Evolutionary conservation across 768 basidiomycete species (phyloP).

Genomic region (Lactifluus echinatus): DNA sequence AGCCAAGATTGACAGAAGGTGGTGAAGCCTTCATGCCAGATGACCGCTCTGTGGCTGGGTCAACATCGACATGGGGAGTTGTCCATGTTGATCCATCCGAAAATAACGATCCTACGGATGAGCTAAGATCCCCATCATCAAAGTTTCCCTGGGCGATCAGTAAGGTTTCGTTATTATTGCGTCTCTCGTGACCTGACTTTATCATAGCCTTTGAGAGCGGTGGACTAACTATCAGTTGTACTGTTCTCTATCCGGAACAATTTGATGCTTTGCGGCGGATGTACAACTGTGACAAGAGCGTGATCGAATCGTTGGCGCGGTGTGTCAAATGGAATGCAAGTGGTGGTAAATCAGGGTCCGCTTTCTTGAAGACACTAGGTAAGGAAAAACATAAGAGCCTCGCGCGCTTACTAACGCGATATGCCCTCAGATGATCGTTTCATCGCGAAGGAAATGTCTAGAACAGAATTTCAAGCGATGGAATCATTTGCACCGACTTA

Average conservation of each 20-base stretch:
- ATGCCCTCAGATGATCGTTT: constrained; percentile 81
- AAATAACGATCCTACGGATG: constrained; percentile 62
- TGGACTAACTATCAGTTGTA: constrained; percentile 84
- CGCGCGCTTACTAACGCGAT: background rate
- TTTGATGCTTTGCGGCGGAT: constrained; percentile 89
- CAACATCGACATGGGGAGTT: constrained; percentile 87
- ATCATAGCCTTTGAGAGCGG: constrained; percentile 79
- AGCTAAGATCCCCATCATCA: constrained; percentile 64
- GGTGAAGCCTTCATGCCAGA: constrained; percentile 91
- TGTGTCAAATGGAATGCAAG: constrained; percentile 95
- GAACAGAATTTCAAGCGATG: constrained; percentile 87
- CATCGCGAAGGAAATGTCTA: constrained; percentile 94
- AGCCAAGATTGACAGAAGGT: constrained; percentile 47
- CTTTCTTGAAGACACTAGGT: constrained; percentile 94
- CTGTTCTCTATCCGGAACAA: constrained; percentile 92
- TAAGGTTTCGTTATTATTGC: constrained; percentile 30
- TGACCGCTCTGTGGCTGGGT: constrained; percentile 72
- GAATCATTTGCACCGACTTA: constrained; percentile 96
- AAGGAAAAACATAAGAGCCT: background rate
- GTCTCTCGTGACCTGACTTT: constrained; percentile 10
- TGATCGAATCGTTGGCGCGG: constrained; percentile 86
- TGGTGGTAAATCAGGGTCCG: constrained; percentile 95
- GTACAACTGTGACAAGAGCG: constrained; percentile 90
- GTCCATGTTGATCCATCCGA: constrained; percentile 73
- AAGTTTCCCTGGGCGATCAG: constrained; percentile 78